A percentile compares a stretch with the other conserved stretches of the same genome.
These are phyloP conservation scores for Thermomucor indicae-seudaticae DNA, from an alignment of 371 early-diverging fungal species.

Conservation along the genomic window DNA sequence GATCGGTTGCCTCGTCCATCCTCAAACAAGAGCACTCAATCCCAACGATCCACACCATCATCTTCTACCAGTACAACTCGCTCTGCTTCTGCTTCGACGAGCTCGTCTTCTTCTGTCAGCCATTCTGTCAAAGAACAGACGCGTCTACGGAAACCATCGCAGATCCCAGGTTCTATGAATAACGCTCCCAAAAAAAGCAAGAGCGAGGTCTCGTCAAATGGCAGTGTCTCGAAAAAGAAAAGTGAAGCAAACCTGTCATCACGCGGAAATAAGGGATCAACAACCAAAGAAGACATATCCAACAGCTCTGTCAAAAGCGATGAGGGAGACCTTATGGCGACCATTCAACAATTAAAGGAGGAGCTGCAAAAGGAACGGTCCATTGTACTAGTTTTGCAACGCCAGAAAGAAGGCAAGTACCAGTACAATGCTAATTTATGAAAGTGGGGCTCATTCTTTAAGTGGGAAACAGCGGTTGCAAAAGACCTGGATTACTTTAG, in stretches of 20 bases:
- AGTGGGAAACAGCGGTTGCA: constrained; percentile 27
- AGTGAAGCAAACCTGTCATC: not conserved
- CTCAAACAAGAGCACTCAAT: constrained; percentile 4
- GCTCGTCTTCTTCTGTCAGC: not conserved
- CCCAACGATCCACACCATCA: not conserved
- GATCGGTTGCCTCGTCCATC: constrained; percentile 6
- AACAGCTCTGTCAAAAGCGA: not conserved
- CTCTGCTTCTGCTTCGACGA: constrained; percentile 4
- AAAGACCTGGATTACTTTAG: constrained; percentile 47
- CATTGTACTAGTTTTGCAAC: constrained; percentile 26
- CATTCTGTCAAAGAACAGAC: too few species aligned
- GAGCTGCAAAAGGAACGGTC: constrained; percentile 32
- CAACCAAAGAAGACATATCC: not conserved
- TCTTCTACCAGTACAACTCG: too few species aligned
- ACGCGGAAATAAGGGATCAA: not conserved
- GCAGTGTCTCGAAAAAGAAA: not conserved
- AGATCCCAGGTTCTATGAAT: constrained; percentile 2
- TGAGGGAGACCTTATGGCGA: not conserved
- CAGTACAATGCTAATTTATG: not conserved
- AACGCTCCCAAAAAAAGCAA: not conserved
- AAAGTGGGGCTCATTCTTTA: not conserved
- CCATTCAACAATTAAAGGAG: constrained; percentile 15
- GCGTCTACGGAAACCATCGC: constrained; percentile 13
- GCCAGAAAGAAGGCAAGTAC: constrained; percentile 41
- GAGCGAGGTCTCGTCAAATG: too few species aligned